Evolutionary conservation across 1,284 basidiomycete species (phyloP).

Genomic region (Waitea zeae): DNA sequence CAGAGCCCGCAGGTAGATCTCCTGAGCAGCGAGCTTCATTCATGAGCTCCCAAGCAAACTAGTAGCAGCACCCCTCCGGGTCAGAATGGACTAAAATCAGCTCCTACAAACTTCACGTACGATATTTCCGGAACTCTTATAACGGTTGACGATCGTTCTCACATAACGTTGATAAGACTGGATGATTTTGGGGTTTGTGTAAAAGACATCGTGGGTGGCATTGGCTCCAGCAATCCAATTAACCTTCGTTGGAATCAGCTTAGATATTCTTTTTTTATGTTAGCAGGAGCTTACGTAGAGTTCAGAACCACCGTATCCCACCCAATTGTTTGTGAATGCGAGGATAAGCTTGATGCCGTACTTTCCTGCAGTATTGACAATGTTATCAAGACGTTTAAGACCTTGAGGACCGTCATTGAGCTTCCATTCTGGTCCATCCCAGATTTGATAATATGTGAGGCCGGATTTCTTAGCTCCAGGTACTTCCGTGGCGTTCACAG

Average conservation of each 20-base stretch:
- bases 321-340: slow-evolving; percentile 59
- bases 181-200: slow-evolving; percentile 26
- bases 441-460: slow-evolving; percentile 31
- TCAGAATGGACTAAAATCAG: too few relatives aligned
- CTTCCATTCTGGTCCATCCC: slow-evolving; percentile 30
- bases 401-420: slow-evolving; percentile 47
- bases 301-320: slow-evolving; percentile 16
- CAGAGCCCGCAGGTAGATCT: slow-evolving; percentile 20
- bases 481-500: slow-evolving; percentile 40
- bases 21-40: slow-evolving; percentile 39
- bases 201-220: slow-evolving; percentile 32
- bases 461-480: slow-evolving; percentile 29
- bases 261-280: background rate
- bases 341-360: slow-evolving; percentile 41
- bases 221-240: slow-evolving; percentile 28
- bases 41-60: slow-evolving; percentile 44
- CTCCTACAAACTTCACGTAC: too few relatives aligned
- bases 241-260: slow-evolving; percentile 12
- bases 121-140: slow-evolving; percentile 31
- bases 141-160: slow-evolving; percentile 31
- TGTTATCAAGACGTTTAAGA: slow-evolving; percentile 47
- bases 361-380: slow-evolving; percentile 38
- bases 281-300: background rate
- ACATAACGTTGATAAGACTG: slow-evolving; percentile 36
- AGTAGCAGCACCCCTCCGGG: too few relatives aligned